Evolutionary conservation across 1,284 basidiomycete genomes (phyloP), one percentile per base, ranked within the genome.

Genomic region (Marasmius tenuissimus): DNA sequence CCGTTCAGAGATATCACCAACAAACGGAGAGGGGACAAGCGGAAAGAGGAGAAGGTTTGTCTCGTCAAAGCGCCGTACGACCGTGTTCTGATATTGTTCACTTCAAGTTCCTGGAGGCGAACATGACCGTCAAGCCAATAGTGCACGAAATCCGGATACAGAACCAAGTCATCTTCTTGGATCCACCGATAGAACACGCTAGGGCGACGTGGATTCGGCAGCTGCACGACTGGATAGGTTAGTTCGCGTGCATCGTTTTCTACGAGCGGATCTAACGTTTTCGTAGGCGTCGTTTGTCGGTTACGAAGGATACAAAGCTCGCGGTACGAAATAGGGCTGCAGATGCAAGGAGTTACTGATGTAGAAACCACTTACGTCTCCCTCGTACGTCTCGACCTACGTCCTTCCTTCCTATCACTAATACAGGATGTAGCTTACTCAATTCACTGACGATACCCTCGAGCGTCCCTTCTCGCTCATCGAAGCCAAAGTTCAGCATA

Each of bases 161-260:
- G 72, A 97, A 98, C 73, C 97, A 99, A 74, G 94, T 98, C 69
- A 98, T 99, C 75, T 98, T 97, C 81, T 83, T 98, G 56, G 96
- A 99, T 73, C 97, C 97, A 9, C 97, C 97, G 58, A 93, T 98
- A 76, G 97, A 99, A 75, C 87, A 93, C 67, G 95, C 96, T 0
- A 87, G 96, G 40, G 88, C 92, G 58, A 91, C 87, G 16, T 99
- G 97, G 97, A 88, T 97, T 66, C 85, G 85, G 58, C 93, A 97
- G 72, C 79, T 99, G 63, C 96, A 99, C 72, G 89, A 92, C 64
- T 94, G 94, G 88, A 80, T 97, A 12, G 92, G 92, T 89, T 64
- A 52, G 78, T 68, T 8, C 47, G 38, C n/a, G 20, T 42, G 11
- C 18, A 4, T 48, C 40, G 16, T 16, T 12, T n/a, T 8, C 38